phyloP scores from a whole-genome alignment of 202 grass and related monocot genomes.

The Brachypodium distachyon region DNA sequence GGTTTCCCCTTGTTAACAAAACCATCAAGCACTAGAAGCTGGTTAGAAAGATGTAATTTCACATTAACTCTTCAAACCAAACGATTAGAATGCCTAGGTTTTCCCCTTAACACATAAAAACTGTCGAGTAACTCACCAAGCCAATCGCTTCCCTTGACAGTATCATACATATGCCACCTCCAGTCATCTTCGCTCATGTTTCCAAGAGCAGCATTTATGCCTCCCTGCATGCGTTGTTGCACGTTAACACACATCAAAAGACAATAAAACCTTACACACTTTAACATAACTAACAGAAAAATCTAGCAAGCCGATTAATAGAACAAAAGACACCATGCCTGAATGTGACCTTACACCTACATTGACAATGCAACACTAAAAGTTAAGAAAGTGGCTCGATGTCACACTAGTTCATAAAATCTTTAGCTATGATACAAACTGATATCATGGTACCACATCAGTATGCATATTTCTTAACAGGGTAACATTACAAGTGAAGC shows the following conservation, averaged over 20 bases:
- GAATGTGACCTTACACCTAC: not conserved
- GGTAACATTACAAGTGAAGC: not conserved
- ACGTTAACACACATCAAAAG: not conserved
- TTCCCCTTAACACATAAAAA: not conserved
- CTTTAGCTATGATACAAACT: not conserved
- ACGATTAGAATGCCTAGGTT: not conserved
- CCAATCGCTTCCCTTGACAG: constrained; percentile 98
- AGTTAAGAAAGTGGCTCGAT: not conserved
- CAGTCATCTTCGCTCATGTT: constrained; percentile 99
- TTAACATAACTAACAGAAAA: not conserved
- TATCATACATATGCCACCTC: constrained; percentile 99
- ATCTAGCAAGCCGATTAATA: not conserved
- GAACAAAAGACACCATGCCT: not conserved
- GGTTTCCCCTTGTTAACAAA: not conserved
- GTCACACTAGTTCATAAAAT: not conserved
- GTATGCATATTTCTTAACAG: not conserved
- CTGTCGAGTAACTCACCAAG: constrained; percentile 40
- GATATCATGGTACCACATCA: not conserved
- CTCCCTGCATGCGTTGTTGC: constrained; percentile 40
- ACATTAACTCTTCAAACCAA: not conserved
- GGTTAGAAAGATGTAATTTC: not conserved
- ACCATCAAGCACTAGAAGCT: not conserved
- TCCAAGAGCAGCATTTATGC: constrained; percentile 95
- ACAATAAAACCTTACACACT: not conserved
- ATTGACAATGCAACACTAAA: not conserved